Percentiles rank a stretch among this genome's conserved stretches.
These are phyloP conservation scores for Zizania latifolia DNA, from an alignment of 176 grass and related monocot species.

Conservation along the genomic window DNA sequence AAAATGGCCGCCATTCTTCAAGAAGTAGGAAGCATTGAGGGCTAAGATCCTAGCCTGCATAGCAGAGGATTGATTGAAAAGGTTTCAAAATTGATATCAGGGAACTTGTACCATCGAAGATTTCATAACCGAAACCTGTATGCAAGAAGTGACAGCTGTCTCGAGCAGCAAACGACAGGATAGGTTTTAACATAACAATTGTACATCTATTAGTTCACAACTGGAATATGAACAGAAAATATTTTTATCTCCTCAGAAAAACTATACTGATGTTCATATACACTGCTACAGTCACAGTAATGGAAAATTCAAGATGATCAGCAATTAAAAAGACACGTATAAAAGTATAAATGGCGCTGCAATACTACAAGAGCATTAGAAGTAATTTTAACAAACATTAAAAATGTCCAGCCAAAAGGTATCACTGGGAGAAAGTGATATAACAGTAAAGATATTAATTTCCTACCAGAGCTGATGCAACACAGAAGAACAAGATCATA, in stretches of 20 bases:
- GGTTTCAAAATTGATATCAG: background rate
- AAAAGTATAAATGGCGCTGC: no score
- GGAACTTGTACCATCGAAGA: background rate
- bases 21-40: constrained; percentile 70
- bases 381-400: no score
- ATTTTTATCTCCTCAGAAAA: background rate
- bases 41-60: constrained; percentile 90
- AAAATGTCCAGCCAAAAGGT: no score
- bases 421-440: background rate
- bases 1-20: constrained; percentile 93
- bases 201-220: background rate
- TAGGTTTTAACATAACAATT: no score
- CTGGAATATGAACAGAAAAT: background rate
- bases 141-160: background rate
- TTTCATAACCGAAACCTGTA: background rate
- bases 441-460: background rate
- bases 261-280: no score
- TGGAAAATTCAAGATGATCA: no score
- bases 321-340: no score
- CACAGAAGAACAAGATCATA: background rate
- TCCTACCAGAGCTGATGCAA: background rate
- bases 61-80: background rate
- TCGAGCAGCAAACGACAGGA: background rate
- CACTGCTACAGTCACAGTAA: no score
- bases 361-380: background rate